phyloP scores from a whole-genome alignment of 768 basidiomycete species.

The Candolleomyces aberdarensis region DNA sequence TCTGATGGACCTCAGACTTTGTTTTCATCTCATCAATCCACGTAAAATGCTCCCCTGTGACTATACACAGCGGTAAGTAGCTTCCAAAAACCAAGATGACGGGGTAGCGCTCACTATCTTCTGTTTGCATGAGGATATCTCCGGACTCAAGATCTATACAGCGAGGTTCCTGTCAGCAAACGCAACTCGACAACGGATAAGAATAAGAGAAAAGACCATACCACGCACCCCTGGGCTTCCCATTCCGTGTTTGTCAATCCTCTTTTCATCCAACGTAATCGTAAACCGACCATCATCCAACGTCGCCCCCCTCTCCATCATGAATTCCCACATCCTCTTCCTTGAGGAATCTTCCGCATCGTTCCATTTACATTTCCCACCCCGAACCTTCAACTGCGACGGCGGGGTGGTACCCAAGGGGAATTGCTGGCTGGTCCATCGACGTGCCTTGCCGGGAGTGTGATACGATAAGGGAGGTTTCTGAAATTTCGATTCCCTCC shows the following conservation, averaged over 20 bases:
- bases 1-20: background rate
- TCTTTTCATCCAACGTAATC: background rate
- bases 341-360: background rate
- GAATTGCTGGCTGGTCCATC: background rate
- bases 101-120: background rate
- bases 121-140: background rate
- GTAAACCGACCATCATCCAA: background rate
- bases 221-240: background rate
- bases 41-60: background rate
- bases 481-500: background rate
- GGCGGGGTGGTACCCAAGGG: background rate
- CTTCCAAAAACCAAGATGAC: too few species aligned
- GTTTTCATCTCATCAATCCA: background rate
- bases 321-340: background rate
- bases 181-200: too few species aligned
- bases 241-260: background rate
- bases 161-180: background rate
- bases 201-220: background rate
- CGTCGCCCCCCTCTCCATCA: background rate
- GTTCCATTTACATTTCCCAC: constrained; percentile 1
- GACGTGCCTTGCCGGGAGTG: background rate
- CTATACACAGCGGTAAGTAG: too few species aligned
- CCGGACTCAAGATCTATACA: background rate
- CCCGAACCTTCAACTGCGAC: background rate
- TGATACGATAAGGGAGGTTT: background rate